Conservation (phyloP, 148 eudicot genomes). For the Suaeda aralocaspica region DNA sequence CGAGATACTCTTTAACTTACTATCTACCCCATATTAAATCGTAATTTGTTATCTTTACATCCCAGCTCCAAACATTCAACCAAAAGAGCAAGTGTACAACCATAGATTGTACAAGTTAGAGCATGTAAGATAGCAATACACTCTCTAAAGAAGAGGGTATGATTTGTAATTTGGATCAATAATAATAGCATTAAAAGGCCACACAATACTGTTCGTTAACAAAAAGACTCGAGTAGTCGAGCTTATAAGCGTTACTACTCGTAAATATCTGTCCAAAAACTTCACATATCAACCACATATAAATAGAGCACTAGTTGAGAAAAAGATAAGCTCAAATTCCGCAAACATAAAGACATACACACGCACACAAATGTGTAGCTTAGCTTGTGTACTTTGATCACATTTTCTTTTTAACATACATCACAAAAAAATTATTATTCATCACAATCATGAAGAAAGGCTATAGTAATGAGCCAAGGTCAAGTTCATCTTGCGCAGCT, state of each 20-base stretch:
- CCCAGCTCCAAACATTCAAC: no score
- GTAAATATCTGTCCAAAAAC: neutral
- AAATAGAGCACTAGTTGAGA: constrained; percentile 3
- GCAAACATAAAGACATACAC: neutral
- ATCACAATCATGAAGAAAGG: constrained; percentile 28
- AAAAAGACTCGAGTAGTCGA: no score
- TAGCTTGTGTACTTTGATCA: neutral
- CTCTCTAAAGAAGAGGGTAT: neutral
- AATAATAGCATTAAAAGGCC: neutral
- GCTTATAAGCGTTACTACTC: no score
- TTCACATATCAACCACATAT: neutral
- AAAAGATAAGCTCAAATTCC: neutral
- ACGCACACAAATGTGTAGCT: neutral
- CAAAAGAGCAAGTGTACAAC: no score
- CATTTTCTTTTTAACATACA: neutral
- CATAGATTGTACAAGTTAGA: no score
- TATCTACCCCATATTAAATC: no score
- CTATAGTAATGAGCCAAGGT: constrained; percentile 42
- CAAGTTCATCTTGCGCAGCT: constrained; percentile 83
- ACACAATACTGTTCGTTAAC: neutral
- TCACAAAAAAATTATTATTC: neutral
- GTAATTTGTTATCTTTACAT: no score
- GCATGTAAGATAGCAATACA: no score
- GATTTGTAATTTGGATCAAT: neutral
- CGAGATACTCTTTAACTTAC: no score